These are phyloP conservation scores for Phytophthora pistaciae DNA, from an alignment of 352 stramenopile genomes.

Conservation along the genomic window DNA sequence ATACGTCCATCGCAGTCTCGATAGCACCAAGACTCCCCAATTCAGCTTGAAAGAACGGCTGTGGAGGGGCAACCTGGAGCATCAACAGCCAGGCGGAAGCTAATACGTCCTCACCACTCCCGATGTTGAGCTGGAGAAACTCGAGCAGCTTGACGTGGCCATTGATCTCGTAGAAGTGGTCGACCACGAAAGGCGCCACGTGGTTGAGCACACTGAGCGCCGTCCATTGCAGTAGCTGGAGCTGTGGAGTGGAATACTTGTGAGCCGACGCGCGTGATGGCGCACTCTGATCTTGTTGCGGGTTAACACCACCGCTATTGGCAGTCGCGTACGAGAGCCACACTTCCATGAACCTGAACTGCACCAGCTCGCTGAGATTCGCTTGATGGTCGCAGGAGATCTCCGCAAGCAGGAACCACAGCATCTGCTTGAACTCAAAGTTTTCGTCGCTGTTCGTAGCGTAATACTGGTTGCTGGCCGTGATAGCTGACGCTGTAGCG, in stretches of 20 bases:
- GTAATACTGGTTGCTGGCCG: slow-evolving; percentile 66
- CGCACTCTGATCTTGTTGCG: slow-evolving; percentile 4
- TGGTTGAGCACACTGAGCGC: slow-evolving; percentile 70
- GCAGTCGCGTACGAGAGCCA: slow-evolving; percentile 64
- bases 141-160: slow-evolving; percentile 59
- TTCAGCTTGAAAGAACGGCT: slow-evolving; percentile 51
- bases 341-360: slow-evolving; percentile 78
- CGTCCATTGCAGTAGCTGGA: slow-evolving; percentile 63
- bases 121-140: slow-evolving; percentile 52
- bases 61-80: slow-evolving; percentile 46
- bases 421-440: slow-evolving; percentile 86
- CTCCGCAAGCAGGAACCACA: slow-evolving; percentile 75
- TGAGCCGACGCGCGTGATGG: slow-evolving; percentile 15
- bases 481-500: slow-evolving; percentile 45
- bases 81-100: slow-evolving; percentile 65
- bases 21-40: slow-evolving; percentile 56
- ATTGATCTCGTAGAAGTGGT: slow-evolving; percentile 67
- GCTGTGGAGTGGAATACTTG: slow-evolving; percentile 59
- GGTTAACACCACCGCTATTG: slow-evolving; percentile 1
- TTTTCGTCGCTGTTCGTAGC: slow-evolving; percentile 77
- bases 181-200: slow-evolving; percentile 51
- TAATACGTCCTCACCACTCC: slow-evolving; percentile 47
- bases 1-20: slow-evolving; percentile 60
- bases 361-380: slow-evolving; percentile 63
- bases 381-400: slow-evolving; percentile 56